A percentile compares a stretch with the other conserved stretches of the same genome.
Evolutionary conservation across 164 flowering plant species (phyloP).

Genomic region (Paratinospora sagittata): DNA sequence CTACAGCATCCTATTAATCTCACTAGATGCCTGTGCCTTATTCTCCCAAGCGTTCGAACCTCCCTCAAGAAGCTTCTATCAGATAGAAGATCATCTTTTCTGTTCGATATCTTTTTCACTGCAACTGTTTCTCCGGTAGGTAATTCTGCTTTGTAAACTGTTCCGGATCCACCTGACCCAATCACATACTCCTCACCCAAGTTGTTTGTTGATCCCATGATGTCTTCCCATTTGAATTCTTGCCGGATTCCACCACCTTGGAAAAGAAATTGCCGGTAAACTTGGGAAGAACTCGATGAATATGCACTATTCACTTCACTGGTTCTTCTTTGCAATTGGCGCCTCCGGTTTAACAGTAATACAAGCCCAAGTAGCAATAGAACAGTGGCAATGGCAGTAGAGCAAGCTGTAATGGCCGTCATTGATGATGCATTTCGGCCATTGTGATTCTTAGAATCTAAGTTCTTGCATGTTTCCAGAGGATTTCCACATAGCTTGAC

Average conservation of each 20-base stretch:
- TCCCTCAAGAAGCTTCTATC: conserved; percentile 82
- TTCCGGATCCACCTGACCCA: conserved; percentile 94
- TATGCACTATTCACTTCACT: conserved; percentile 32
- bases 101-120: conserved; percentile 73
- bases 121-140: conserved; percentile 64
- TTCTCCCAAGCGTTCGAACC: conserved; percentile 74
- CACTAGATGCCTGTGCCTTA: conserved; percentile 91
- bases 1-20: conserved; percentile 74
- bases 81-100: conserved; percentile 54
- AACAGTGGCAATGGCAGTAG: conserved; percentile 38
- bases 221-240: conserved; percentile 76
- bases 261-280: conserved; percentile 42
- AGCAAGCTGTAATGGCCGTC: conserved; percentile 44
- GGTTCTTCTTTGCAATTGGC: conserved; percentile 24
- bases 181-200: conserved; percentile 68
- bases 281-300: conserved; percentile 67
- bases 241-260: conserved; percentile 27
- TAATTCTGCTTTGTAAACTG: conserved; percentile 70
- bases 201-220: conserved; percentile 81
- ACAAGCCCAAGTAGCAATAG: conserved; percentile 37
- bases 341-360: conserved; percentile 33
- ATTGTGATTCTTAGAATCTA: conserved; percentile 9
- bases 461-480: conserved; percentile 33
- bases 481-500: conserved; percentile 68
- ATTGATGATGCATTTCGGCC: conserved; percentile 31